Evolutionary conservation across 345 rosid species (phyloP), one percentile per base, ranked within the genome.

Genomic region (Brassica carinata): DNA sequence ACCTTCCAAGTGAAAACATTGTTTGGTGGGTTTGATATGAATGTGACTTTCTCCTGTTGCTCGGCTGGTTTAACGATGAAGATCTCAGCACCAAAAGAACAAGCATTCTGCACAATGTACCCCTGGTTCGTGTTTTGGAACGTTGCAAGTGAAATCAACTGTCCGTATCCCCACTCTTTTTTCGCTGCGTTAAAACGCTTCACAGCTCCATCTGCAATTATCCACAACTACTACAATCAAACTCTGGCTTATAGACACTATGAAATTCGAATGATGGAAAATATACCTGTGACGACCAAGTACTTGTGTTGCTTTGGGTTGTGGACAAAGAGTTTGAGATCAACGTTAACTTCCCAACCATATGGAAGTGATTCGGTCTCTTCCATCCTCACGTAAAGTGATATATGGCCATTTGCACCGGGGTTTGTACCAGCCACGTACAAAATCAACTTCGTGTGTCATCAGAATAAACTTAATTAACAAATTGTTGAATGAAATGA

Each of bases 11-110:
- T 74, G 74, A 76, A 72, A 67, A 72, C 10, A 15, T 71, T 71
- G 59, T 81, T 8, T 2, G 15, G 68, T 62, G 76, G 87, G 9
- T 72, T 45, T 26, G 75, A 74, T 6, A 84, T 7, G 33, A 83
- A 69, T 15, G 82, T 72, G 31, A 83, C 63, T 29, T 64, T 51
- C 67, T 83, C 86, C 61, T 77, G 65, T 64, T 51, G 59, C 5
- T 73, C 19, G 0, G 33, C 72, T 0, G 79, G 76, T 7, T 77
- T 48, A 73, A 74, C 62, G 1, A 83, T 29, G 3, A 79, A 66
- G 34, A 83, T 78, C 75, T 87, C 89, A 23, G 83, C 87, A 27
- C 89, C 87, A 64, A 83, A 85, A 38, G 85, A 58, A 64, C 77
- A 74, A 7, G 59, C 63, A 63, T 87, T 83, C 1, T 71, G 26